phyloP scores from a whole-genome alignment of 306 rosid genomes.

The Glycine latifolia region DNA sequence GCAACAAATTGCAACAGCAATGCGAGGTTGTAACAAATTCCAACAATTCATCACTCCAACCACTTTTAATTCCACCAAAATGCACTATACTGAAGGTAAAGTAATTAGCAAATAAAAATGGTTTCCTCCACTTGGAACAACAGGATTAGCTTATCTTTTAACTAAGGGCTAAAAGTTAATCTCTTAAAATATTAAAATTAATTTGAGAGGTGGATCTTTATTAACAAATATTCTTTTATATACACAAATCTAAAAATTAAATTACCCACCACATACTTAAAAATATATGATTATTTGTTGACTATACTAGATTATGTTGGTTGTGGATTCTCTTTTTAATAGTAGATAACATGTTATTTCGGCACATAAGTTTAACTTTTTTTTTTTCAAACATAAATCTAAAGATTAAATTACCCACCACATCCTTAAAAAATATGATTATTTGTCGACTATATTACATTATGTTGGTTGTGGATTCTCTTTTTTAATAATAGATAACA shows the following conservation, averaged over 20 bases:
- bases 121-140: not conserved
- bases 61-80: conserved; percentile 2
- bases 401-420: not conserved
- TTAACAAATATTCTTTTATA: not conserved
- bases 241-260: not conserved
- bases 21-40: not conserved
- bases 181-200: no score
- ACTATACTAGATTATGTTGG: no score
- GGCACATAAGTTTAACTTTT: not conserved
- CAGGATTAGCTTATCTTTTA: no score
- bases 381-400: not conserved
- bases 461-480: not conserved
- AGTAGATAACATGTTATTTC: not conserved
- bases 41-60: conserved; percentile 1
- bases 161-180: no score
- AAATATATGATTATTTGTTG: no score
- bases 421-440: no score
- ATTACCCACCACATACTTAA: not conserved
- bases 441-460: no score
- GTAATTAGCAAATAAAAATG: not conserved
- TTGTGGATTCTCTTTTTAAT: not conserved
- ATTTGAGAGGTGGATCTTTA: no score
- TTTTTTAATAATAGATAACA: not conserved
- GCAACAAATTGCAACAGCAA: not conserved
- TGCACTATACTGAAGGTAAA: not conserved